Percentiles rank a stretch among this genome's conserved stretches.
Conservation (phyloP, 148 eudicot species). For the Vaccinium corymbosum region DNA sequence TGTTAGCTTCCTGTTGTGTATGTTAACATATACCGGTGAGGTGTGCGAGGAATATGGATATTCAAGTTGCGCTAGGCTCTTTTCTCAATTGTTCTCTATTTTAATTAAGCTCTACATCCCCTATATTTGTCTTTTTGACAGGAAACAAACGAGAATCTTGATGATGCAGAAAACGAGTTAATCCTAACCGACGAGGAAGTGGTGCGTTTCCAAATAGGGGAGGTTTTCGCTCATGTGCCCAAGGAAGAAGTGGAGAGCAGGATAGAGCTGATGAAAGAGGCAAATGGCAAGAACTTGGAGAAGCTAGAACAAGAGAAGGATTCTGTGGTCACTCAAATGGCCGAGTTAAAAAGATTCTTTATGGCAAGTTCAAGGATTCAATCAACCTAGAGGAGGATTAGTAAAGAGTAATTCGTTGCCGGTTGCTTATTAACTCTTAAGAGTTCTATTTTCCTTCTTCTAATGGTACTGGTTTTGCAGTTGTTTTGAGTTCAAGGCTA, state of each 20-base stretch:
- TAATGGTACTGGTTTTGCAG: background rate
- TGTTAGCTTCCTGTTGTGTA: background rate
- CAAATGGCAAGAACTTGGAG: slow-evolving; percentile 56
- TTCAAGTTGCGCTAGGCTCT: background rate
- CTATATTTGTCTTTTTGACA: slow-evolving; percentile 21
- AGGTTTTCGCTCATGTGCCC: slow-evolving; percentile 92
- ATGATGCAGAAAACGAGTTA: slow-evolving; percentile 90
- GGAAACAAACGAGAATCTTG: slow-evolving; percentile 80
- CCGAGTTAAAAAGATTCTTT: slow-evolving; percentile 74
- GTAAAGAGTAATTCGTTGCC: slow-evolving; percentile 2
- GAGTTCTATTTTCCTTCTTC: background rate
- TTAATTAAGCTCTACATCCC: background rate
- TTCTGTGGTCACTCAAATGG: slow-evolving; percentile 69
- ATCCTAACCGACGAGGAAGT: slow-evolving; percentile 87
- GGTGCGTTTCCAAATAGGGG: slow-evolving; percentile 92
- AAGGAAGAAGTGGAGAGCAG: slow-evolving; percentile 84
- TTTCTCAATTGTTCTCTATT: background rate
- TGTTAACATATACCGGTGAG: background rate
- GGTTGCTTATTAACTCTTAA: background rate
- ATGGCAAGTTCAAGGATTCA: slow-evolving; percentile 93
- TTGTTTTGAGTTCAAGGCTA: background rate
- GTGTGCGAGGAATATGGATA: background rate
- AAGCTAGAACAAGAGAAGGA: slow-evolving; percentile 88
- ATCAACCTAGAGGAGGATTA: slow-evolving; percentile 96
- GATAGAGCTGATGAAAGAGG: slow-evolving; percentile 77